Conservation (phyloP, 352 stramenopile genomes). For the Globisporangium middletonii region DNA sequence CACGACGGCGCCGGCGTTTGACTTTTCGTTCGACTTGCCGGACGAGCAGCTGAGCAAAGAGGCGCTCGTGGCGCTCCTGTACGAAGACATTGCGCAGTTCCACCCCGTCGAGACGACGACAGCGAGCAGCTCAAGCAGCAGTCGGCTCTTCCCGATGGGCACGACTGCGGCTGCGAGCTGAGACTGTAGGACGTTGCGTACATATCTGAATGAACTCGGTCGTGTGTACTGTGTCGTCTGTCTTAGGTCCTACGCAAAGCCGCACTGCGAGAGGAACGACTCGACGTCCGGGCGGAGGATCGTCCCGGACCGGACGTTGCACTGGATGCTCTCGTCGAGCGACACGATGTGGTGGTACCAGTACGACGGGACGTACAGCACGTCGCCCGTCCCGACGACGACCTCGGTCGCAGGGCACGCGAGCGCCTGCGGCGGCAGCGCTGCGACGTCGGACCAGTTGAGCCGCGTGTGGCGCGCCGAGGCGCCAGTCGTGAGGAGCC, state of each 20-base stretch:
- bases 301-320: conserved; percentile 85
- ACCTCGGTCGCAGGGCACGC: conserved; percentile 85
- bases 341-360: conserved; percentile 97
- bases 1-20: conserved; percentile 27
- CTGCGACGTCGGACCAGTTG: conserved; percentile 82
- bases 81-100: conserved; percentile 58
- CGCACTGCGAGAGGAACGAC: conserved; percentile 33
- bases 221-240: not conserved
- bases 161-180: conserved; percentile 49
- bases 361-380: conserved; percentile 91
- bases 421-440: conserved; percentile 20
- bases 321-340: conserved; percentile 93
- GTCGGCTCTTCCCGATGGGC: conserved; percentile 40
- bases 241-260: conserved; percentile 13
- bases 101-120: conserved; percentile 22
- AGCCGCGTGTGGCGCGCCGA: conserved; percentile 86
- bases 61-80: conserved; percentile 46
- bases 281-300: conserved; percentile 26
- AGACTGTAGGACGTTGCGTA: not conserved
- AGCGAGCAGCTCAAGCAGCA: conserved; percentile 17
- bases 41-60: conserved; percentile 63
- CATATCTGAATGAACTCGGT: not conserved
- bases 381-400: conserved; percentile 88
- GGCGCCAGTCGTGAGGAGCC: conserved; percentile 68
- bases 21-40: conserved; percentile 64